A percentile compares a stretch with the other conserved stretches of the same genome.
Evolutionary conservation across 306 rosid genomes (phyloP).

Genomic region (Citrullus amarus): DNA sequence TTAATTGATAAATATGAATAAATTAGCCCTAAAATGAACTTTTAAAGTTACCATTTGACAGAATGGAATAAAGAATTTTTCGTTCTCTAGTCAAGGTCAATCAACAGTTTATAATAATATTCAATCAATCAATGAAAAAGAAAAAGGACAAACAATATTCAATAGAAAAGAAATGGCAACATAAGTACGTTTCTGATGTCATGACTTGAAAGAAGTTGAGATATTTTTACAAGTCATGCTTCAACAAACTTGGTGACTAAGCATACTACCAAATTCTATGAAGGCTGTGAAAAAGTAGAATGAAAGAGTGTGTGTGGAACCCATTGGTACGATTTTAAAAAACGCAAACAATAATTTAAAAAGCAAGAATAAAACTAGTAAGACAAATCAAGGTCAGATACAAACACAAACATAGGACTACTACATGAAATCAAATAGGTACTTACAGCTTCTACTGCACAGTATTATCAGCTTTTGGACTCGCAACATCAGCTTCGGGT

Average conservation of each 20-base stretch:
- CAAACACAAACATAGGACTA: background rate
- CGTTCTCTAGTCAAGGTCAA: background rate
- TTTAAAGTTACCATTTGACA: background rate
- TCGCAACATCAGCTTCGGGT: conserved; percentile 27
- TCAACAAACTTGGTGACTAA: background rate
- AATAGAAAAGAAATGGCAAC: background rate
- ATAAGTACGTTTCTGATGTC: background rate
- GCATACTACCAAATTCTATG: conserved; percentile 1
- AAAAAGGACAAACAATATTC: background rate
- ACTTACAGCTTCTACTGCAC: conserved; percentile 1
- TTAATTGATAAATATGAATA: background rate
- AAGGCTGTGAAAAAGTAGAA: background rate
- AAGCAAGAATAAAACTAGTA: conserved; percentile 3
- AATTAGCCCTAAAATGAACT: background rate
- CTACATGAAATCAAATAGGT: background rate
- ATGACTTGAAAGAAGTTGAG: background rate
- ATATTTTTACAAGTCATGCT: background rate
- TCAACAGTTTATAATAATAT: background rate
- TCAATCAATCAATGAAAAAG: background rate
- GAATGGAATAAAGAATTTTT: background rate
- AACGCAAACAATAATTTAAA: background rate
- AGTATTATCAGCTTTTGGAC: conserved; percentile 26
- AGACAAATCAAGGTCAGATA: background rate
- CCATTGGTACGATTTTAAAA: background rate
- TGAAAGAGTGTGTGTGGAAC: background rate